A percentile compares a stretch with the other conserved stretches of the same genome.
phyloP scores from a whole-genome alignment of 495 filamentous ascomycete genomes.

The Penicillium ochrochloron region DNA sequence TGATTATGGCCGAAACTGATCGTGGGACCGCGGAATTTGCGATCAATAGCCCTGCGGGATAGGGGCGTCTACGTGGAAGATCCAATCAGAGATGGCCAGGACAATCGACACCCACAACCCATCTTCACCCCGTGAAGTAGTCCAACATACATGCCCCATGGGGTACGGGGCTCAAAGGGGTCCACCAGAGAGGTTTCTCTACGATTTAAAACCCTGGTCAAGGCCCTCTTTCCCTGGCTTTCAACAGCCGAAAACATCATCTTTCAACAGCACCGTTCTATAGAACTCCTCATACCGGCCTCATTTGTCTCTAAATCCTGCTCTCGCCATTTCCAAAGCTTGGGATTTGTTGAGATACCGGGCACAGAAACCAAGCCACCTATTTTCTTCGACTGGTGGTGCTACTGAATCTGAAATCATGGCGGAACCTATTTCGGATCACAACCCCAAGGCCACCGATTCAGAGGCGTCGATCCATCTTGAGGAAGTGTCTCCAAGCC shows the following conservation, averaged over 20 bases:
- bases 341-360: background rate
- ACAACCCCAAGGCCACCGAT: constrained; percentile 15
- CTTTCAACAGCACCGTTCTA: background rate
- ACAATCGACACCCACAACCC: background rate
- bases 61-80: background rate
- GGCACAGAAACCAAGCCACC: background rate
- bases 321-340: background rate
- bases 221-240: background rate
- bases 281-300: background rate
- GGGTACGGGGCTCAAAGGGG: background rate
- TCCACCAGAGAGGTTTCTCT: background rate
- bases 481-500: constrained; percentile 18
- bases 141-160: background rate
- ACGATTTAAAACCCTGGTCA: background rate
- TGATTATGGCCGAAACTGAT: background rate
- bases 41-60: background rate
- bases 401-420: background rate
- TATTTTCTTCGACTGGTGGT: background rate
- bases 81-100: background rate
- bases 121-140: background rate
- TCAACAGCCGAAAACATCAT: background rate
- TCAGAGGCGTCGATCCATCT: constrained; percentile 25
- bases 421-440: background rate
- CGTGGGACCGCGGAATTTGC: background rate
- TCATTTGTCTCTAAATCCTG: background rate